Base-by-base conservation (phyloP, 2,329 filamentous ascomycete genomes). In the Neocatenulostroma microsporum region DNA sequence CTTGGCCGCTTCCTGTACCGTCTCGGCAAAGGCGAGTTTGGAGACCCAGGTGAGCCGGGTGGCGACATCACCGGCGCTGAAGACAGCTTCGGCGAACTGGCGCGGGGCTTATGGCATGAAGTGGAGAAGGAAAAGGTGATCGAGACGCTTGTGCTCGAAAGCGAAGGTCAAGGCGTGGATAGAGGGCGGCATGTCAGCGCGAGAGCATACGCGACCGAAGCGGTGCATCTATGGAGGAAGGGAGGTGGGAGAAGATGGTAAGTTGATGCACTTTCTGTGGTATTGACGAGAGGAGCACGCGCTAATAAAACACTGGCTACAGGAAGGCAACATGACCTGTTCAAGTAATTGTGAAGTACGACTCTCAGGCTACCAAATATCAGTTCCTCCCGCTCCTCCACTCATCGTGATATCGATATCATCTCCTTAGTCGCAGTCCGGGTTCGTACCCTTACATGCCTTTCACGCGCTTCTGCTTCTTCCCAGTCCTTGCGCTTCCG, bases 161-260 rank as follows among this genome's bases (percentile, higher is more conserved):
- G 84, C 3, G 73, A 69, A 39, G 70, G 69, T 24, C 75, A 77
- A 34, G 56, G 55, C 6, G 73, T 72, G 41, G 78, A 77, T 24
- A 64, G 69, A 30, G 19, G 79, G 33, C 48, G 44, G 41, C 88
- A 95, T 68, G 68, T 82, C 41, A 89, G 85, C 39, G 85, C 84
- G 33, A 76, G 79, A 52, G 81, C 82, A 0, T 94, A 88, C 68
- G 88, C 89, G 9, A 79, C 82, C 3, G 89, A 96, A 60, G 88
- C 87, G 1, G 64, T 95, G 12, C 95, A 89, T 88, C 61, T 94
- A 43, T 88, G 85, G 85, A 47, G 82, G 70, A 55, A 82, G 70
- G 83, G 83, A 56, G 63, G 79, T 64, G 67, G 74, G 59, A 62
- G 72, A 66, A 64, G 72, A 68, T 63, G 75, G 76, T 66, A n/a